phyloP scores from a whole-genome alignment of 192 early-diverging fungal genomes.

The Mortierella antarctica region DNA sequence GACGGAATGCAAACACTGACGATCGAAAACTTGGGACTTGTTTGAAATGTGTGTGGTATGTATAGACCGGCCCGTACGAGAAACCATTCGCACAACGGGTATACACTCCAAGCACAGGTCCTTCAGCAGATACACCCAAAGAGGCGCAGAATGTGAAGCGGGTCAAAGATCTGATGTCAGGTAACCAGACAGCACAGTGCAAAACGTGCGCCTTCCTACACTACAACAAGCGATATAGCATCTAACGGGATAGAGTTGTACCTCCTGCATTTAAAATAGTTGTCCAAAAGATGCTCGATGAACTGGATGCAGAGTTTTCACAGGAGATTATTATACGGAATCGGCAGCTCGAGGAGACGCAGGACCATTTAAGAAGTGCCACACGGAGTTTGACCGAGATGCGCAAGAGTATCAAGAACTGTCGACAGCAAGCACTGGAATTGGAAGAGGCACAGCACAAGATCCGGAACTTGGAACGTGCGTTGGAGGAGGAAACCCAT shows the following conservation, averaged over 20 bases:
- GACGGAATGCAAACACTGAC: too few species aligned
- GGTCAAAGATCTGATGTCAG: slow-evolving; percentile 52
- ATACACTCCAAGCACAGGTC: background rate
- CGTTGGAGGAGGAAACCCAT: slow-evolving; percentile 60
- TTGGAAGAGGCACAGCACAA: slow-evolving; percentile 68
- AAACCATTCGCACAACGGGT: slow-evolving; percentile 28
- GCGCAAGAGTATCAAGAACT: slow-evolving; percentile 61
- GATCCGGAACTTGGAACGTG: slow-evolving; percentile 69
- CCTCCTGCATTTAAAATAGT: slow-evolving; percentile 42
- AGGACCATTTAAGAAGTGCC: slow-evolving; percentile 62
- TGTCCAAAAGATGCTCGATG: slow-evolving; percentile 75
- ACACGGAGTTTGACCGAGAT: slow-evolving; percentile 68
- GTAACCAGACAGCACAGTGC: slow-evolving; percentile 8
- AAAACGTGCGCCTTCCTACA: background rate
- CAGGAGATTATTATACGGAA: slow-evolving; percentile 70
- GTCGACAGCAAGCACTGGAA: slow-evolving; percentile 61
- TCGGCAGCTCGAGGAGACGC: slow-evolving; percentile 63
- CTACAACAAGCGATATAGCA: background rate
- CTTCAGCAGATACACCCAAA: slow-evolving; percentile 18
- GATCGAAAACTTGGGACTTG: background rate
- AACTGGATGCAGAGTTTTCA: slow-evolving; percentile 75
- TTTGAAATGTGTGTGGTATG: too few species aligned
- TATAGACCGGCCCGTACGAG: slow-evolving; percentile 21
- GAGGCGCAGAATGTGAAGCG: slow-evolving; percentile 32
- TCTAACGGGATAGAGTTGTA: slow-evolving; percentile 49